Evolutionary conservation across 768 basidiomycete species (phyloP), one percentile per base, ranked within the genome.

Genomic region (Lactarius deliciosus): DNA sequence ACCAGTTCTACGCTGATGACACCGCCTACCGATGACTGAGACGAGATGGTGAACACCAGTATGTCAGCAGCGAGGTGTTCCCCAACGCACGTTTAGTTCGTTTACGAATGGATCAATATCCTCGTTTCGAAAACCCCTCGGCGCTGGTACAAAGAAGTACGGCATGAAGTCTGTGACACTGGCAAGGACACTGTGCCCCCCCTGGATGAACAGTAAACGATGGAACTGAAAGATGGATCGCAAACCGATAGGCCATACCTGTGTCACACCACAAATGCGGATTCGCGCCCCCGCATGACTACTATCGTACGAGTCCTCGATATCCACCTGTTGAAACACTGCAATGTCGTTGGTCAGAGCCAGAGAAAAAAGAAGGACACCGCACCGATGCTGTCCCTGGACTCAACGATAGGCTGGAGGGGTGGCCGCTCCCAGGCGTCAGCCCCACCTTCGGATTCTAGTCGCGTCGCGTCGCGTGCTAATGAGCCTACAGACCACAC

Each of bases 241-340:
- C 5, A 13, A 9, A 7, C 2, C 15, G 41, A 10, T 13, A 68
- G 13, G 5, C 67, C 76, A 47, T 60, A 91, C 94, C 81, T 95
- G 82, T 2, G 94, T 98, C 9, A 98, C 91, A 43, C 97, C 97
- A 75, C 89, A 98, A 81, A 98, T 86, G 59, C 94, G 82, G 18
- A 86, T 72, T 63, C 78, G 76, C 5, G 86, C 77, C 13, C 71
- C 77, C 10, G 81, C 80, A 2, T 78, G 77, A 4, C 74, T 75
- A 8, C 73, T 73, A 38, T 83, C 82, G 5, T 77, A 77, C 15
- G 87, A 82, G 64, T 88, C 83, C 69, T 96, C 94, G 9, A 98
- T 82, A 69, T 98, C 97, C 65, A 96, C 96, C 76, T 98, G 97
- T 75, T 99, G 97, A 72, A 98, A 98, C 20, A 91, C 94, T 96